Evolutionary conservation across 2,329 filamentous ascomycete species (phyloP).

Genomic region (Shiraia bambusicola): DNA sequence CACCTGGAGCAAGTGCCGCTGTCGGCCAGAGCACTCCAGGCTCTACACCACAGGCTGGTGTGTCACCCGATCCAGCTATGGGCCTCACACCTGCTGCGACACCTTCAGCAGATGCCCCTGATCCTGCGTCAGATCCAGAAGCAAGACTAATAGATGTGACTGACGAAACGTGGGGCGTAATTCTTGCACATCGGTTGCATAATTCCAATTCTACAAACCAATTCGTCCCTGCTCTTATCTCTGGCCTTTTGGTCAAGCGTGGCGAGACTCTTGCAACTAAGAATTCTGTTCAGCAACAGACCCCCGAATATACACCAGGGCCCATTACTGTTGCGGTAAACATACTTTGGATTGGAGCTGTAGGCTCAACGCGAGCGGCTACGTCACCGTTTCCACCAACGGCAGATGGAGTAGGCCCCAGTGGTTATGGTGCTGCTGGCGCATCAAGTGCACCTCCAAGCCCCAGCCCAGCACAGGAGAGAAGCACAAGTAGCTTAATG

Average conservation of each 20-base stretch:
- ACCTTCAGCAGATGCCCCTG: conserved; percentile 53
- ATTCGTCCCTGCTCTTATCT: conserved; percentile 43
- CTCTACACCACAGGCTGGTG: conserved; percentile 37
- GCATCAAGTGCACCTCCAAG: conserved; percentile 8
- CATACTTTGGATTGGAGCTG: conserved; percentile 50
- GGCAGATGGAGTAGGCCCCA: conserved; percentile 26
- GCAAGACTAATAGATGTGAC: conserved; percentile 70
- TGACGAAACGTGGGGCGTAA: conserved; percentile 74
- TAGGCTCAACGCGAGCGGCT: conserved; percentile 40
- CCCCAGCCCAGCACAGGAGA: conserved; percentile 9
- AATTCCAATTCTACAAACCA: conserved; percentile 39
- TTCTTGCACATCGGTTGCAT: conserved; percentile 62
- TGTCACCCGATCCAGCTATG: conserved; percentile 38
- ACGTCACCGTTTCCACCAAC: conserved; percentile 34
- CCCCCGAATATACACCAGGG: conserved; percentile 27
- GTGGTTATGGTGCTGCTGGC: conserved; percentile 1
- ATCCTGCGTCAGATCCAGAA: conserved; percentile 57
- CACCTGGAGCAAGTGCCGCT: conserved; percentile 18
- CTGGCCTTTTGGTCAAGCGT: conserved; percentile 49
- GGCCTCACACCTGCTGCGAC: conserved; percentile 67
- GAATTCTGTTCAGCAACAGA: conserved; percentile 14
- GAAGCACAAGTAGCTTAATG: conserved; percentile 31
- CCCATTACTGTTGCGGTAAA: conserved; percentile 46
- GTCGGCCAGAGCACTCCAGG: conserved; percentile 27
- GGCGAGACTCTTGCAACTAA: conserved; percentile 20